Base-by-base conservation (phyloP, 2,329 filamentous ascomycete genomes). In the Aspergillus felis region DNA sequence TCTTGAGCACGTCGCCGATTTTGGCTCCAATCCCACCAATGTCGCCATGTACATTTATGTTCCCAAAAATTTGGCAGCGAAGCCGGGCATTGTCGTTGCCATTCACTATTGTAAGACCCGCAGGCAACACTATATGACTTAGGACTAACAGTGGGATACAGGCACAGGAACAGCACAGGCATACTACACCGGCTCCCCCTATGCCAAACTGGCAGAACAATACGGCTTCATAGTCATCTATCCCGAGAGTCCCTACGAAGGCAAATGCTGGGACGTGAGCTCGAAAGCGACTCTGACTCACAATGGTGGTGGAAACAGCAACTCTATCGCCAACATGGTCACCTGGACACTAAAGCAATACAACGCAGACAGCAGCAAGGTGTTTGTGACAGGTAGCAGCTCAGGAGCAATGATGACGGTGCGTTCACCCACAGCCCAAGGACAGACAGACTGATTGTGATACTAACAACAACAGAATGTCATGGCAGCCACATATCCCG, bases 231-330 rank as follows among this genome's bases (percentile, higher is more conserved):
- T 87, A 54, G 78, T 82, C 59, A 82, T 87, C 66, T 87, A 83
- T 69, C 82, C 83, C 1, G 75, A 78, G 61, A 79, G 78, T 2
- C 81, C 81, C 0, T 79, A 82, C 61, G 69, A 69, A n/a, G 82
- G 75, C 7, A 73, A 74, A 72, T 86, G 84, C 72, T 86, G 83
- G 83, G 84, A 86, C 57, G 82, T 86, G 1, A 82, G 81, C 4
- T 83, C 79, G 1, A 35, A 63, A 20, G 48, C 62, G 35, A 61
- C 61, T 1, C 58, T 76, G 38, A 69, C 68, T 2, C 71, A 72
- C 46, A 66, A 74, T 27, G 73, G 69, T 0, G 74, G 74, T 7
- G 73, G 75, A 2, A 74, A 76, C 51, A 76, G 73, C 38, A 64
- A 75, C 25, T 73, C 73, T 2, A 73, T 77, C 24, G 74, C 66